Conservation (phyloP, 306 rosid species). For the Quercus rubra region DNA sequence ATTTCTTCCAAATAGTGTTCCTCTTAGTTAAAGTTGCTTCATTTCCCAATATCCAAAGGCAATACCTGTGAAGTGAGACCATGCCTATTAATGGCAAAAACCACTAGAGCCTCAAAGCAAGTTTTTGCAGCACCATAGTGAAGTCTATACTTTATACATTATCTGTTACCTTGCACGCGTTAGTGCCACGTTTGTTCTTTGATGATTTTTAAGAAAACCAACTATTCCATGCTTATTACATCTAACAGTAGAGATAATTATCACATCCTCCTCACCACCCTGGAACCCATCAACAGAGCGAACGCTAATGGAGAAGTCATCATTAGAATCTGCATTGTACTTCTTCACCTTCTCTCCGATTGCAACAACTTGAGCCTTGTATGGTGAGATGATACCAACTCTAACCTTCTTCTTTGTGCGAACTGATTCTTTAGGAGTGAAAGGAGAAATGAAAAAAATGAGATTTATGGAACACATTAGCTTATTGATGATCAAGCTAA, state of each 20-base stretch:
- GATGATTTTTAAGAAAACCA: conserved; percentile 30
- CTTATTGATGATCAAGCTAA: background rate
- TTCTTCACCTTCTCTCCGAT: conserved; percentile 13
- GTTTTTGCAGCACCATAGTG: too few relatives aligned
- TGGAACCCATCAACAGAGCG: conserved; percentile 47
- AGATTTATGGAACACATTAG: too few relatives aligned
- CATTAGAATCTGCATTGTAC: background rate
- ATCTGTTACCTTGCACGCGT: conserved; percentile 15
- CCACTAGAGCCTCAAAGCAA: background rate
- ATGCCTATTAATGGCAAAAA: background rate
- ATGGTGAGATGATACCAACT: conserved; percentile 42
- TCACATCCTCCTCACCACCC: conserved; percentile 48
- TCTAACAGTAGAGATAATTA: conserved; percentile 38
- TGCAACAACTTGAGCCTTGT: conserved; percentile 41
- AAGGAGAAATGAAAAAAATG: background rate
- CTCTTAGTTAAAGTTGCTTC: conserved; percentile 22
- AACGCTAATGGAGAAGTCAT: conserved; percentile 23
- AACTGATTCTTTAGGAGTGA: background rate
- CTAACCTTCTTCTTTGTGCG: conserved; percentile 19
- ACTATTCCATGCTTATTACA: conserved; percentile 21
- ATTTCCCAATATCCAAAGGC: conserved; percentile 44
- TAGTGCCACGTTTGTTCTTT: conserved; percentile 40
- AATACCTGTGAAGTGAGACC: conserved; percentile 16
- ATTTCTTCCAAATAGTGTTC: conserved; percentile 28
- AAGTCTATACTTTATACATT: background rate